phyloP scores from a whole-genome alignment of 306 rosid genomes.

The Nissolia schottii region DNA sequence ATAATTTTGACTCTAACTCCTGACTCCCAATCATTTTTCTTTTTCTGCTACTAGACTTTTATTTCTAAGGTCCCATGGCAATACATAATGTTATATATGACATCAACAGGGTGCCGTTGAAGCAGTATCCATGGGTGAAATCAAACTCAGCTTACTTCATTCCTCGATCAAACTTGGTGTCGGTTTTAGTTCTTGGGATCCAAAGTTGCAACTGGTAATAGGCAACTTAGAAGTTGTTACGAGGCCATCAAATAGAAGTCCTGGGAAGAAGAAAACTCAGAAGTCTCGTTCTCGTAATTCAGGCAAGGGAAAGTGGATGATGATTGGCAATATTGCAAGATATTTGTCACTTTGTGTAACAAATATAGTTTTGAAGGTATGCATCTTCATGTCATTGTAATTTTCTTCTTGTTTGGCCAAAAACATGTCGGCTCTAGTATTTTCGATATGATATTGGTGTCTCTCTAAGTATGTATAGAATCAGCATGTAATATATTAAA shows the following conservation, averaged over 20 bases:
- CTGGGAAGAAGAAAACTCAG: conserved; percentile 44
- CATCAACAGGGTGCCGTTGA: conserved; percentile 76
- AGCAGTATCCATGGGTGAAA: conserved; percentile 79
- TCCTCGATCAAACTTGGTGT: conserved; percentile 51
- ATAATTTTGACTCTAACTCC: no score
- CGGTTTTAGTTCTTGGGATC: conserved; percentile 62
- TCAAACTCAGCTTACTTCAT: conserved; percentile 66
- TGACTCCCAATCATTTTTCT: no score
- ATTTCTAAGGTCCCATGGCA: conserved; percentile 14
- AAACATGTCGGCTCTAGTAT: background rate
- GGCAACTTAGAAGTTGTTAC: conserved; percentile 68
- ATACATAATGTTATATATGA: conserved; percentile 21
- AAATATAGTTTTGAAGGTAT: conserved; percentile 74
- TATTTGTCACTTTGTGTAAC: conserved; percentile 72
- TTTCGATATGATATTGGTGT: background rate
- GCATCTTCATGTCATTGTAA: background rate
- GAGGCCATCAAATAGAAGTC: conserved; percentile 59
- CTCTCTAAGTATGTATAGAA: background rate
- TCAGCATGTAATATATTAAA: background rate
- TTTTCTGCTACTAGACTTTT: background rate
- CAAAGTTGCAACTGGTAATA: conserved; percentile 70
- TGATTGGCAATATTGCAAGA: conserved; percentile 63
- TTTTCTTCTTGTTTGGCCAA: background rate
- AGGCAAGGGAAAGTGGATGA: conserved; percentile 77
- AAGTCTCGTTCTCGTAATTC: conserved; percentile 47